A percentile compares a stretch with the other conserved stretches of the same genome.
Evolutionary conservation across 805 yeast species (phyloP).

Genomic region (Yarrowia keelungensis): DNA sequence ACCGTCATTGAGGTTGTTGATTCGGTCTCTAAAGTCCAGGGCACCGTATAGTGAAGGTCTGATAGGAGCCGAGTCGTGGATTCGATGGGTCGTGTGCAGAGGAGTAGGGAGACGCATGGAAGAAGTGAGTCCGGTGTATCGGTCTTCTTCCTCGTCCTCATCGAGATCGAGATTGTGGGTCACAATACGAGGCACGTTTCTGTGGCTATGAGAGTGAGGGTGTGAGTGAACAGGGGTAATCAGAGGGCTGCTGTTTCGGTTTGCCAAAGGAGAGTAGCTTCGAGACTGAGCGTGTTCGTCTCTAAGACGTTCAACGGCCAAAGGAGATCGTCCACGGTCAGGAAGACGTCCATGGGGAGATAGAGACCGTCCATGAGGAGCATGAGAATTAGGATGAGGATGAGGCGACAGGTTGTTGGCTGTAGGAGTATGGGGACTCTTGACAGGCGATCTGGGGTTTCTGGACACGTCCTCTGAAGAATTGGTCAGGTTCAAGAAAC

Average conservation of each 20-base stretch:
- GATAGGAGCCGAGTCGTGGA: constrained; percentile 42
- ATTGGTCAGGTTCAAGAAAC: constrained; percentile 12
- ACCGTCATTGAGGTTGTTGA: constrained; percentile 37
- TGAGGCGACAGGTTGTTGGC: neutral
- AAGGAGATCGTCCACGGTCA: constrained; percentile 24
- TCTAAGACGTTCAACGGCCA: constrained; percentile 22
- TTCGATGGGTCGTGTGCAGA: constrained; percentile 5
- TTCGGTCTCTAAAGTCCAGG: constrained; percentile 49
- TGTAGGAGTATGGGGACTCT: neutral
- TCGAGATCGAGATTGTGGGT: constrained; percentile 20
- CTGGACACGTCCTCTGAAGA: neutral
- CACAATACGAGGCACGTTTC: constrained; percentile 27
- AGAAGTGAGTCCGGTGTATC: constrained; percentile 43
- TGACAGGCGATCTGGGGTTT: constrained; percentile 15
- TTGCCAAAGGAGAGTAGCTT: constrained; percentile 16
- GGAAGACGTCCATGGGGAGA: constrained; percentile 23
- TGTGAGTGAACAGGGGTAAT: constrained; percentile 18
- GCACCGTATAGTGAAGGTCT: constrained; percentile 54
- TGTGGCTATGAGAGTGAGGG: constrained; percentile 12
- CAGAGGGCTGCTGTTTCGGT: neutral
- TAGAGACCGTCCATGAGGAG: constrained; percentile 25
- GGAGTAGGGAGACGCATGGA: constrained; percentile 39
- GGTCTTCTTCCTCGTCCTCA: constrained; percentile 43
- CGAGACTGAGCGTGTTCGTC: neutral
- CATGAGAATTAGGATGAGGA: constrained; percentile 1